Evolutionary conservation across 2,329 filamentous ascomycete species (phyloP).

Genomic region (Herpotrichia juniperi): DNA sequence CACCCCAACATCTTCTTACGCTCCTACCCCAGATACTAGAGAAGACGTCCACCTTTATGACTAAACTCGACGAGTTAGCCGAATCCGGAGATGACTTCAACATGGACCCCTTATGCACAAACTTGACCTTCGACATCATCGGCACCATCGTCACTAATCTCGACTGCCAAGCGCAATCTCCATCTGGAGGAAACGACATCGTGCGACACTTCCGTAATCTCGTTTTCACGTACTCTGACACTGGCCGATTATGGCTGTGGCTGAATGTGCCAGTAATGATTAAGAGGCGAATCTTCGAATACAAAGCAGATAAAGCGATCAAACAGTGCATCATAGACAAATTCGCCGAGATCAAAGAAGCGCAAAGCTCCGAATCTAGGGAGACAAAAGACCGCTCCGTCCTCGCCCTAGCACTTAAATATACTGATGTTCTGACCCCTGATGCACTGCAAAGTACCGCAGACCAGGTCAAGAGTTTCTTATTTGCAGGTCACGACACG

Average conservation of each 20-base stretch:
- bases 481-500: constrained; percentile 57
- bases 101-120: constrained; percentile 37
- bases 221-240: constrained; percentile 25
- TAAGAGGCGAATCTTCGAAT: constrained; percentile 26
- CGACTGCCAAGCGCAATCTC: constrained; percentile 35
- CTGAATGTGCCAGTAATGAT: constrained; percentile 26
- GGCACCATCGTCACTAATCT: constrained; percentile 36
- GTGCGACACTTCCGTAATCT: constrained; percentile 30
- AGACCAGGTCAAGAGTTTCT: constrained; percentile 50
- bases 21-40: constrained; percentile 43
- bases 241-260: constrained; percentile 25
- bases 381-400: constrained; percentile 35
- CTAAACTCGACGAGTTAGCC: constrained; percentile 36
- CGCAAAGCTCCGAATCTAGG: constrained; percentile 19
- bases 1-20: constrained; percentile 41
- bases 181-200: constrained; percentile 27
- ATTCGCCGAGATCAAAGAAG: constrained; percentile 29
- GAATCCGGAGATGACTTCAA: constrained; percentile 27
- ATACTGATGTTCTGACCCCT: constrained; percentile 40
- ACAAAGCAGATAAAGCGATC: constrained; percentile 29
- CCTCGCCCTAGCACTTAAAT: constrained; percentile 40
- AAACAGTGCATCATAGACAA: constrained; percentile 34
- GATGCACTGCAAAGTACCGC: constrained; percentile 45
- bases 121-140: constrained; percentile 45
- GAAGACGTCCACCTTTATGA: constrained; percentile 40